Base-by-base conservation (phyloP, 441 rosid genomes). In the Isatis lusitanica region DNA sequence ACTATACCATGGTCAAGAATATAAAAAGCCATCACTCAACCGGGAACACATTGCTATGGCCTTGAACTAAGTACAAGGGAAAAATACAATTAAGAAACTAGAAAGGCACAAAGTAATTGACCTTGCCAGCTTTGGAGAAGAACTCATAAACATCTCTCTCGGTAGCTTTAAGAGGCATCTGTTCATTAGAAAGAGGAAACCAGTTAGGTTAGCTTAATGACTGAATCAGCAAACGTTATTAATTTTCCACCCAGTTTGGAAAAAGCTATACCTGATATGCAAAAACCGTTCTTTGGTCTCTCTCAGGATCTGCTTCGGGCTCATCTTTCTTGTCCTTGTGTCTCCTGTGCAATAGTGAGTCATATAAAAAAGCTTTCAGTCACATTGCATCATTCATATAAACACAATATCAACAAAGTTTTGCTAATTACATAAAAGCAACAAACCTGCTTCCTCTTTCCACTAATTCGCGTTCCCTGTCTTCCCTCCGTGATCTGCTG, bases 71-170 rank as follows among this genome's bases (percentile, higher is more conserved):
- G 35, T 30, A 43, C 5, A 43, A 16, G 50, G 15, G 35, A 31
- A 40, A 44, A 26, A 56, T 35, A 55, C 28, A 51, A 11, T 44
- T 5, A 51, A 61, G 11, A 76, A 38, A 28, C 21, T 38, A 63
- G 28, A 55, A 38, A 38, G 12, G 44, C 11, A 24, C 7, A 68
- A 15, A 48, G 61, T 62, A 60, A 78, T 90, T 42, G 68, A 90
- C 97, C 97, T 88, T 93, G 80, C 98, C 98, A 8, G 92, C 93
- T 83, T 90, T 93, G 51, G 98, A 88, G 84, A 93, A 93, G 83
- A 87, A 93, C 53, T 93, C 97, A 74, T 90, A 93, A 74, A 85
- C 97, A 70, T 93, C 97, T 78, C 97, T 86, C 88, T 93, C 98
- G 5, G 81, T 81, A 50, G 97, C 98, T 80, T 93, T 93, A 69